Evolutionary conservation across 2,329 filamentous ascomycete genomes (phyloP).

Genomic region (Colletotrichum sp.): DNA sequence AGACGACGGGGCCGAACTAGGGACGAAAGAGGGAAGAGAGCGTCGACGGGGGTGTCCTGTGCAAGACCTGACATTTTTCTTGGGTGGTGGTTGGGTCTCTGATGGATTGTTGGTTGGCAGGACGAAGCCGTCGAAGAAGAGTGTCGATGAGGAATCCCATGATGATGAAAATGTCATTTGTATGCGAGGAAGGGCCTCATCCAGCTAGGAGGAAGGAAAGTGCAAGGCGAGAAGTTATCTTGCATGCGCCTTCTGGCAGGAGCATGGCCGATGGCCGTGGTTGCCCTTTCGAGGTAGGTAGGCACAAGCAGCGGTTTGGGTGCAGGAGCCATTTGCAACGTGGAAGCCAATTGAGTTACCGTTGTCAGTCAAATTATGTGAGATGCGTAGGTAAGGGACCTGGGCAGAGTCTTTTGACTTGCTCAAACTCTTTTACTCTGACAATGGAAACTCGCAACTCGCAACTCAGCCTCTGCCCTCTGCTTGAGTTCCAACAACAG

Average conservation of each 20-base stretch:
- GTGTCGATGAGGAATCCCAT: not conserved
- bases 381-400: not conserved
- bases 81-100: not conserved
- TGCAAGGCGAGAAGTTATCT: not conserved
- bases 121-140: not conserved
- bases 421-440: not conserved
- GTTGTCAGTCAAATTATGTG: not conserved
- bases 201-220: not conserved
- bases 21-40: slow-evolving; percentile 11
- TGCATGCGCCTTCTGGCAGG: not conserved
- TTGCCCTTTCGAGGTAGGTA: not conserved
- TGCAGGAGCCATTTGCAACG: not conserved
- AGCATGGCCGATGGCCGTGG: not conserved
- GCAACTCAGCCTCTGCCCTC: not conserved
- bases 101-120: not conserved
- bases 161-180: not conserved
- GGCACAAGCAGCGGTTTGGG: not conserved
- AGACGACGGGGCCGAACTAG: slow-evolving; percentile 5
- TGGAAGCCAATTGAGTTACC: not conserved
- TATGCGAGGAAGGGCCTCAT: not conserved
- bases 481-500: not conserved
- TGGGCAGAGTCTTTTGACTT: not conserved
- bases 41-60: not conserved
- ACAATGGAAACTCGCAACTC: not conserved
- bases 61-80: not conserved